These are phyloP conservation scores for Neocucurbitaria cava DNA, from an alignment of 2,329 filamentous ascomycete genomes.

Conservation along the genomic window DNA sequence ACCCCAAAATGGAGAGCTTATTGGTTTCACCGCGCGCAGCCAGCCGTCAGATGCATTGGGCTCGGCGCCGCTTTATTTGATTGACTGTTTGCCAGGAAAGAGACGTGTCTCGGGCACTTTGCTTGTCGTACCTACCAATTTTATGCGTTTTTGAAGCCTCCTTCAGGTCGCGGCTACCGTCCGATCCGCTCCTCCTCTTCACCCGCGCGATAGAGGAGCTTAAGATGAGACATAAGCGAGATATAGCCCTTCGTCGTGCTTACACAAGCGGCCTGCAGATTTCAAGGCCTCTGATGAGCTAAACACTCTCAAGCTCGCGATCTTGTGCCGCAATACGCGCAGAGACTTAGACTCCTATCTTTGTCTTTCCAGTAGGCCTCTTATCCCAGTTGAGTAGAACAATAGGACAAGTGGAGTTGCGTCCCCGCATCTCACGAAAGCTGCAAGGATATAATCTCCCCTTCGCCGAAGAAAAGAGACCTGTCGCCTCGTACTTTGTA, in stretches of 20 bases:
- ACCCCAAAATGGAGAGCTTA: constrained; percentile 22
- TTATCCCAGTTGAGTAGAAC: not conserved
- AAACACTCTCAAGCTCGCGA: not conserved
- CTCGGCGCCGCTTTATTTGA: constrained; percentile 5
- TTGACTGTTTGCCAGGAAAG: constrained; percentile 1
- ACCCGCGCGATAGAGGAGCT: constrained; percentile 5
- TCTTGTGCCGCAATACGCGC: not conserved
- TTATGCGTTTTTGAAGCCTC: not conserved
- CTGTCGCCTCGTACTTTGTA: not conserved
- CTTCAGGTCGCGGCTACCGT: not conserved
- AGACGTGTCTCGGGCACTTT: constrained; percentile 4
- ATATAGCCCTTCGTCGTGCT: constrained; percentile 6
- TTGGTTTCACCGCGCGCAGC: constrained; percentile 14
- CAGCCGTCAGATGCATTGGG: constrained; percentile 5
- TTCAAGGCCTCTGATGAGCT: not conserved
- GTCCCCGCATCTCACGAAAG: not conserved
- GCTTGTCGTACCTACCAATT: not conserved
- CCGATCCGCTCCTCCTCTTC: not conserved
- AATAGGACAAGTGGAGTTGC: not conserved
- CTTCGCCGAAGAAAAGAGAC: not conserved
- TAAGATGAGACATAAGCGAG: constrained; percentile 16
- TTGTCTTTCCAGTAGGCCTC: not conserved
- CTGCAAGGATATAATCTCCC: not conserved
- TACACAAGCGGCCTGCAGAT: not conserved
- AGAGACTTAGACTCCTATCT: not conserved